phyloP scores from a whole-genome alignment of 805 yeast genomes.

The Danielia reshetovae region DNA sequence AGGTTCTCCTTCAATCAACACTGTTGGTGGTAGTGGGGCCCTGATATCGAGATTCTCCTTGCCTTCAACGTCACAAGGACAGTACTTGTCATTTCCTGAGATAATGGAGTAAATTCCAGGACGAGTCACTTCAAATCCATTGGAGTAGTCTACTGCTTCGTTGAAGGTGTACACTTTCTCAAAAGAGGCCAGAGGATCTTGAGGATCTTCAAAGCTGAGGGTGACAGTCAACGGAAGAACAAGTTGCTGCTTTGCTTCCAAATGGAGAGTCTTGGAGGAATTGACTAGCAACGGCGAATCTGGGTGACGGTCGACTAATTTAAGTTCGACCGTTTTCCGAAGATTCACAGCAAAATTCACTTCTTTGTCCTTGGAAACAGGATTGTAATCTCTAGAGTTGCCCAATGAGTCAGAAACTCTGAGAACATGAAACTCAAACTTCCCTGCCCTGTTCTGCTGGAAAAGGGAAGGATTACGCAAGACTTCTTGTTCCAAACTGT shows the following conservation, averaged over 20 bases:
- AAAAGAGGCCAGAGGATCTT: constrained; percentile 16
- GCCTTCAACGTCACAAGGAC: constrained; percentile 61
- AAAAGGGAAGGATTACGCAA: constrained; percentile 25
- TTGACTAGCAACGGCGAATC: constrained; percentile 23
- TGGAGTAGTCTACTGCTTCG: constrained; percentile 20
- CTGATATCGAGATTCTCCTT: constrained; percentile 17
- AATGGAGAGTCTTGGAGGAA: constrained; percentile 25
- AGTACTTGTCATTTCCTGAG: constrained; percentile 53
- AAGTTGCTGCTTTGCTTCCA: constrained; percentile 12
- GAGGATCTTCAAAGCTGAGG: constrained; percentile 26
- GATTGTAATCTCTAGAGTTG: constrained; percentile 30
- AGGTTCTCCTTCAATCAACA: constrained; percentile 48
- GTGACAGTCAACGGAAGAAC: constrained; percentile 30
- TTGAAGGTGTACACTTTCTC: constrained; percentile 24
- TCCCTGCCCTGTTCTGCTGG: constrained; percentile 16
- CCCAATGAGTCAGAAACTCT: constrained; percentile 33
- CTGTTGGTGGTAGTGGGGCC: constrained; percentile 30
- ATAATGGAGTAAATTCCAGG: constrained; percentile 68
- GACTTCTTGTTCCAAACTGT: constrained; percentile 33
- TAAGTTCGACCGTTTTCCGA: constrained; percentile 22
- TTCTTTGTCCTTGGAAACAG: constrained; percentile 33
- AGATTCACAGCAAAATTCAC: constrained; percentile 28
- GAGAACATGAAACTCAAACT: constrained; percentile 31
- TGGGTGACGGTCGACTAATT: constrained; percentile 19
- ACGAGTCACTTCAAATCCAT: constrained; percentile 36